Evolutionary conservation across 495 filamentous ascomycete genomes (phyloP).

Genomic region (Bathelium albidoporum): DNA sequence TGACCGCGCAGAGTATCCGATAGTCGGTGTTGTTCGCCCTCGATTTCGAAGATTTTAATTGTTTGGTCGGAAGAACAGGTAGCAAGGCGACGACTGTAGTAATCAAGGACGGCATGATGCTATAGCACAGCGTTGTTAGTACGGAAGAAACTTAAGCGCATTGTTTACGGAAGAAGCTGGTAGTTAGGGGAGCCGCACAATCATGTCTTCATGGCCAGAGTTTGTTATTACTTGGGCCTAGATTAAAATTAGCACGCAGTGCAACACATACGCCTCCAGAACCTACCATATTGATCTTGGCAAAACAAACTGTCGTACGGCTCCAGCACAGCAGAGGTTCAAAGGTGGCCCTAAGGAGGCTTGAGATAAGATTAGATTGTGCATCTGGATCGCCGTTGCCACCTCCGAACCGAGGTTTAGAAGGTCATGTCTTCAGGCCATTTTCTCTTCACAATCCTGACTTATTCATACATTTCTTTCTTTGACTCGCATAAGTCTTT

Average conservation of each 20-base stretch:
- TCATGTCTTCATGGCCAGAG: constrained; percentile 98
- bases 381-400: not conserved
- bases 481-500: not conserved
- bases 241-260: not conserved
- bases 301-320: not conserved
- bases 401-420: not conserved
- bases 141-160: not conserved
- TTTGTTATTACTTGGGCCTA: constrained; percentile 85
- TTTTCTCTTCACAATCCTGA: no score
- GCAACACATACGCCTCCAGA: not conserved
- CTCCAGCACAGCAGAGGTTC: not conserved
- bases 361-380: constrained; percentile 6
- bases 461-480: not conserved
- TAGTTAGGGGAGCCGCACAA: constrained; percentile 54
- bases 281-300: not conserved
- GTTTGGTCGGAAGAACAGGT: constrained; percentile 97
- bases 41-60: constrained; percentile 98
- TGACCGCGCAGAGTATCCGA: constrained; percentile 56
- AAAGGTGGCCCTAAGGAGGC: not conserved
- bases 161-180: constrained; percentile 8
- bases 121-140: constrained; percentile 29
- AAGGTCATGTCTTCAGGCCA: not conserved
- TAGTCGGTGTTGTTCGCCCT: constrained; percentile 82
- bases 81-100: constrained; percentile 91
- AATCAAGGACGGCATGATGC: constrained; percentile 97